A percentile compares a stretch with the other conserved stretches of the same genome.
These are phyloP conservation scores for Boechera retrofracta DNA, from an alignment of 345 rosid species.

Conservation along the genomic window DNA sequence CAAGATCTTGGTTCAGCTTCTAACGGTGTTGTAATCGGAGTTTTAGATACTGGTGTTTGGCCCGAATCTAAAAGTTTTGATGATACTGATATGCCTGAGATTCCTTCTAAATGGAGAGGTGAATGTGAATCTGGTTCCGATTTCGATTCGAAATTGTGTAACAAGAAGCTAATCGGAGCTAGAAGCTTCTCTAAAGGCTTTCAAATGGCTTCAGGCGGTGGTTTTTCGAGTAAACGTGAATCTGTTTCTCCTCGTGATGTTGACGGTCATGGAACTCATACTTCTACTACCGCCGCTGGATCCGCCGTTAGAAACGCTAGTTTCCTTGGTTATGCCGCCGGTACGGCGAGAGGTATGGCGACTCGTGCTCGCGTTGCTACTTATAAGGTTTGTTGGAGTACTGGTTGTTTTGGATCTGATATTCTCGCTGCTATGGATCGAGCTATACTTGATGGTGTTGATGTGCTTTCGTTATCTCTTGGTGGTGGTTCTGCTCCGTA, in stretches of 20 bases:
- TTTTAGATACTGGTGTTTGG: slow-evolving; percentile 91
- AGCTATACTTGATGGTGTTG: slow-evolving; percentile 83
- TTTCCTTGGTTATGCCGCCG: slow-evolving; percentile 82
- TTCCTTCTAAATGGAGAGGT: slow-evolving; percentile 77
- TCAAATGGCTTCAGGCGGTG: slow-evolving; percentile 63
- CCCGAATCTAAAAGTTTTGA: slow-evolving; percentile 77
- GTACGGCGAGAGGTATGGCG: slow-evolving; percentile 88
- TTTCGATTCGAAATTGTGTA: slow-evolving; percentile 66
- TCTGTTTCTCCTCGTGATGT: slow-evolving; percentile 72
- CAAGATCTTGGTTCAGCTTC: slow-evolving; percentile 51
- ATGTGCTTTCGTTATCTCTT: slow-evolving; percentile 84
- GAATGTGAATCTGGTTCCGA: slow-evolving; percentile 74
- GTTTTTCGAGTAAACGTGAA: slow-evolving; percentile 51
- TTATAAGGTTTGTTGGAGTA: slow-evolving; percentile 84
- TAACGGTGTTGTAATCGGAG: slow-evolving; percentile 69
- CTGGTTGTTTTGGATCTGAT: slow-evolving; percentile 79
- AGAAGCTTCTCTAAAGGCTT: slow-evolving; percentile 76
- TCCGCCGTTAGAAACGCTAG: slow-evolving; percentile 69
- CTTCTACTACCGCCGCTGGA: slow-evolving; percentile 83
- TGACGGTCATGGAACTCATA: slow-evolving; percentile 93
- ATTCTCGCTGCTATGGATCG: slow-evolving; percentile 84
- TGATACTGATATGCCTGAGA: slow-evolving; percentile 68
- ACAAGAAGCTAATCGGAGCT: slow-evolving; percentile 85
- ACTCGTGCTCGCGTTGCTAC: slow-evolving; percentile 68
- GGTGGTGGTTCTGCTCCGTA: slow-evolving; percentile 79